These are phyloP conservation scores for Hypholoma sublateritium DNA, from an alignment of 768 basidiomycete genomes.

Conservation along the genomic window DNA sequence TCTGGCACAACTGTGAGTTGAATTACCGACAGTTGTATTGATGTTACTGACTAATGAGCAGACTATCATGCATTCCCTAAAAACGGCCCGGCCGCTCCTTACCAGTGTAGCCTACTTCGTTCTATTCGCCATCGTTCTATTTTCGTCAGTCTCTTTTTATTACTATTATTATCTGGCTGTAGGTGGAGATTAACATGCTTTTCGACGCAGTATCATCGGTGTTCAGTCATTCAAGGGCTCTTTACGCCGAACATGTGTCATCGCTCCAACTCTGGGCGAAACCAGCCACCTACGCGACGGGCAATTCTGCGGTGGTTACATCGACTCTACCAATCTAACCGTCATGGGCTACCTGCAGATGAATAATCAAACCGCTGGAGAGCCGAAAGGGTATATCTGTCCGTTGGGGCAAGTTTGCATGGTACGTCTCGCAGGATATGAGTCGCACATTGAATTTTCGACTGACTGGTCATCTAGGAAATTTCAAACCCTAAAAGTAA, in stretches of 20 bases:
- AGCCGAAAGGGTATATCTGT: conserved; percentile 85
- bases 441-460: background rate
- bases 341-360: conserved; percentile 35
- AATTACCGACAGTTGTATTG: background rate
- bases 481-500: conserved; percentile 61
- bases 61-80: conserved; percentile 90
- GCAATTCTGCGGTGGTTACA: conserved; percentile 80
- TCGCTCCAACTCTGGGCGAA: conserved; percentile 57
- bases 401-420: conserved; percentile 82
- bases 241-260: conserved; percentile 61
- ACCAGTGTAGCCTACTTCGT: conserved; percentile 91
- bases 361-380: conserved; percentile 23
- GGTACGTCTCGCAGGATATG: conserved; percentile 36
- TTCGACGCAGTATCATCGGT: conserved; percentile 72
- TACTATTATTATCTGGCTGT: too few species aligned
- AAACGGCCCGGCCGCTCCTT: conserved; percentile 86
- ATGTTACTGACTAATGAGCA: conserved; percentile 14
- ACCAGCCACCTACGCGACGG: conserved; percentile 38
- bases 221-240: conserved; percentile 92
- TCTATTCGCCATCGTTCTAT: conserved; percentile 83
- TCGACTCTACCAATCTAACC: conserved; percentile 58
- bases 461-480: conserved; percentile 41
- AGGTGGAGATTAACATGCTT: background rate
- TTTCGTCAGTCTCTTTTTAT: conserved; percentile 61
- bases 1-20: conserved; percentile 83